Conservation (phyloP, 2,329 filamentous ascomycete species). For the Keithomyces neogunnii region DNA sequence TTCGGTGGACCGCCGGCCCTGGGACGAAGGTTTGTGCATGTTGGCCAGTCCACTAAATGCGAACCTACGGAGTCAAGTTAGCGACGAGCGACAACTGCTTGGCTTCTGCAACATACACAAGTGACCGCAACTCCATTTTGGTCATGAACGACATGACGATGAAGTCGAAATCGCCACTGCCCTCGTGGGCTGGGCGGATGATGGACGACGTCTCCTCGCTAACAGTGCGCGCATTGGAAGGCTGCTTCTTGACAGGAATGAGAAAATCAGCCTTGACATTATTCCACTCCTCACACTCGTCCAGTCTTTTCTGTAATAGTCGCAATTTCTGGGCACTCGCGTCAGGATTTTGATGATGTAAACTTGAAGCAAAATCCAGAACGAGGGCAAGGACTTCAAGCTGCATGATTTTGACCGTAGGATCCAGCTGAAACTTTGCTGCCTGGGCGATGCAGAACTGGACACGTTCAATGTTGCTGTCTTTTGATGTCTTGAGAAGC, state of each 20-base stretch:
- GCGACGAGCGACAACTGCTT: not conserved
- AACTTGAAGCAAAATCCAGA: conserved; percentile 61
- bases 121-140: conserved; percentile 47
- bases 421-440: conserved; percentile 60
- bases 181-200: conserved; percentile 35
- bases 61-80: conserved; percentile 29
- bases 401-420: conserved; percentile 55
- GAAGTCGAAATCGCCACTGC: conserved; percentile 39
- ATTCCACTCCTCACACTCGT: conserved; percentile 45
- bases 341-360: conserved; percentile 54
- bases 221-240: conserved; percentile 39
- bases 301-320: conserved; percentile 52
- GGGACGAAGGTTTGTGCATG: conserved; percentile 27
- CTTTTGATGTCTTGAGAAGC: conserved; percentile 54
- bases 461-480: conserved; percentile 60
- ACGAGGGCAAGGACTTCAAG: conserved; percentile 57
- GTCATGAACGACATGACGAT: conserved; percentile 53
- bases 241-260: conserved; percentile 47
- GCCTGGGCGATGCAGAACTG: conserved; percentile 68
- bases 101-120: conserved; percentile 35
- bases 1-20: conserved; percentile 25
- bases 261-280: conserved; percentile 39
- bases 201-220: conserved; percentile 50
- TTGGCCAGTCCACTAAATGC: conserved; percentile 45
- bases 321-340: conserved; percentile 51